Evolutionary conservation across 129 eudicot genomes (phyloP).

Genomic region (Tagetes erecta): DNA sequence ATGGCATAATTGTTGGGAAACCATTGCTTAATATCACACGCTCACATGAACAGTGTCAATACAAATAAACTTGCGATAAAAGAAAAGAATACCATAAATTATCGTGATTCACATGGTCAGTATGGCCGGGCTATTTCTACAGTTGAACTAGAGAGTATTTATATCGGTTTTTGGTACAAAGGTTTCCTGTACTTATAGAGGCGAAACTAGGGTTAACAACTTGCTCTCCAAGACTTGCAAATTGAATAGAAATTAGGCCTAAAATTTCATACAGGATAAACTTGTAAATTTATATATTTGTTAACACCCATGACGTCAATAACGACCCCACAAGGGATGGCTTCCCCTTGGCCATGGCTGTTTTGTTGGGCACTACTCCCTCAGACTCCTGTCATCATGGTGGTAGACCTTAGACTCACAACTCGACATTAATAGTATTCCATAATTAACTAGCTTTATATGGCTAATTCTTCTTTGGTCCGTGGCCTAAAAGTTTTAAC

Average conservation of each 20-base stretch:
- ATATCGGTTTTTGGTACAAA: neutral
- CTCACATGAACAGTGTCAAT: neutral
- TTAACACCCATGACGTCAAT: neutral
- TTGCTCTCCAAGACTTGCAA: neutral
- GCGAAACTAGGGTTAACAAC: neutral
- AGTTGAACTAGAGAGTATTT: neutral
- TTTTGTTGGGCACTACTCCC: neutral
- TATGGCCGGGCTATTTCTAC: neutral
- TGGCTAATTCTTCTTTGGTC: slow-evolving; percentile 2
- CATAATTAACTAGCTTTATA: neutral
- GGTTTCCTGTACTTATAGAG: neutral
- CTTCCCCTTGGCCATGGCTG: too few relatives aligned
- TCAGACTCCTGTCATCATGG: neutral
- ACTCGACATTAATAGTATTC: neutral
- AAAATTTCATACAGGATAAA: neutral
- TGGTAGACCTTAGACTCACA: neutral
- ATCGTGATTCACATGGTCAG: too few relatives aligned
- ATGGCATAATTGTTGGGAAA: neutral
- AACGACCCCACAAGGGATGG: neutral
- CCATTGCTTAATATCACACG: neutral
- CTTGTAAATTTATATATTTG: neutral
- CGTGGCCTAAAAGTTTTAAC: slow-evolving; percentile 1
- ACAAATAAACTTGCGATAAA: neutral
- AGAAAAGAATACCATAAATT: neutral
- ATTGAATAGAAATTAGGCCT: neutral